These are phyloP conservation scores for Clonostachys solani DNA, from an alignment of 2,329 filamentous ascomycete genomes.

Conservation along the genomic window DNA sequence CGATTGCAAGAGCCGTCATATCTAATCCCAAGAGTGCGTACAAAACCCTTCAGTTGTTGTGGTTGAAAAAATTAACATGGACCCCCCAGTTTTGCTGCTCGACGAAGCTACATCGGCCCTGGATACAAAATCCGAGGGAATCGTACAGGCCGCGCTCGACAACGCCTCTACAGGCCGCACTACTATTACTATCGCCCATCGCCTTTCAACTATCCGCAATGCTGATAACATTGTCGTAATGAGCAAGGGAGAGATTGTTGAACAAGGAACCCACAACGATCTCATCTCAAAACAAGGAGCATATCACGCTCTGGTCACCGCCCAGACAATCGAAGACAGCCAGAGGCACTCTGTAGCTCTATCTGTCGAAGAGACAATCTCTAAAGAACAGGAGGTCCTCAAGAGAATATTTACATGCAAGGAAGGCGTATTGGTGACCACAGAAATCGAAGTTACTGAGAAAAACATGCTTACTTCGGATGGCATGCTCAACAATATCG, in stretches of 20 bases:
- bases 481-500: no score
- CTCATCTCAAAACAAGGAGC: constrained; percentile 65
- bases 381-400: constrained; percentile 4
- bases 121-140: constrained; percentile 87
- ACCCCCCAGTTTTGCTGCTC: constrained; percentile 64
- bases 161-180: constrained; percentile 84
- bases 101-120: constrained; percentile 94
- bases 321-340: constrained; percentile 51
- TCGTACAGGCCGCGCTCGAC: constrained; percentile 91
- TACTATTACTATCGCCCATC: constrained; percentile 94
- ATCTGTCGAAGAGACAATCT: no score
- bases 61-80: not conserved
- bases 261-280: constrained; percentile 84
- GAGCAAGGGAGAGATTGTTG: constrained; percentile 77
- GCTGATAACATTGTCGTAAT: constrained; percentile 97
- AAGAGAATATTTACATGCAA: no score
- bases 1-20: constrained; percentile 86
- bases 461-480: constrained; percentile 15
- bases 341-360: no score
- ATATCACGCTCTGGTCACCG: constrained; percentile 82
- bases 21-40: constrained; percentile 73
- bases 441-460: constrained; percentile 2
- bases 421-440: no score
- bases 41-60: not conserved
- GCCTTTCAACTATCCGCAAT: constrained; percentile 88